Base-by-base conservation (phyloP, 306 rosid genomes). In the Styphnolobium japonicum region DNA sequence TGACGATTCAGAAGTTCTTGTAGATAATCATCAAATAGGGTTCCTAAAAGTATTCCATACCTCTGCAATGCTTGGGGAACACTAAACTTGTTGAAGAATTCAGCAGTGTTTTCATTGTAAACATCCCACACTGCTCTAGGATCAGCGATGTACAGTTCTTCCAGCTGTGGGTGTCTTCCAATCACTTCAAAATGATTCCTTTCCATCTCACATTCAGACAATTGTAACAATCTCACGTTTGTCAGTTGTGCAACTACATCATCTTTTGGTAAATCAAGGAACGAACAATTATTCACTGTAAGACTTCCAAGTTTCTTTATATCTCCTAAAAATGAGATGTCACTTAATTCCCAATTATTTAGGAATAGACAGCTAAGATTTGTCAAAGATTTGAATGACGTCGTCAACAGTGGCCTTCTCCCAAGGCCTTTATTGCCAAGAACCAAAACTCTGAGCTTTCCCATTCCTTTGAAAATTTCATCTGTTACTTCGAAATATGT, bases 121-220 rank as follows among this genome's bases (percentile, higher is more conserved):
- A 3, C 3, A 14, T 34, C 62, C 77, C 82, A 18, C 31, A 8
- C n/a, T 1, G 22, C 39, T 31, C 29, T 27, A 42, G 4, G 2
- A 39, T 76, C 82, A 31, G 16, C 4, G 2, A 80, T 16, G 66
- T 76, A 82, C 36, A 70, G 4, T 40, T 82, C 85, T 76, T 76
- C 85, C 18, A 76, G 34, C 9, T 36, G 18, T 0, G 23, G 2
- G 40, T 48, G 52, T 61, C 27, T 40, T 56, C 19, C 78, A 60
- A 76, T 61, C 68, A 76, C 82, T 61, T 49, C 68, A 12, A 53
- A 69, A 34, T 68, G 68, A 70, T 70, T 45, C 19, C 4, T 29
- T 60, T 52, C 4, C 36, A 52, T 39, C 1, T 19, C 37, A 21
- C 82, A 82, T 5, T 9, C 8, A 2, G 1, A 25, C 55, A 82